Evolutionary conservation across 495 filamentous ascomycete species (phyloP).

Genomic region (Daldinia childiae): DNA sequence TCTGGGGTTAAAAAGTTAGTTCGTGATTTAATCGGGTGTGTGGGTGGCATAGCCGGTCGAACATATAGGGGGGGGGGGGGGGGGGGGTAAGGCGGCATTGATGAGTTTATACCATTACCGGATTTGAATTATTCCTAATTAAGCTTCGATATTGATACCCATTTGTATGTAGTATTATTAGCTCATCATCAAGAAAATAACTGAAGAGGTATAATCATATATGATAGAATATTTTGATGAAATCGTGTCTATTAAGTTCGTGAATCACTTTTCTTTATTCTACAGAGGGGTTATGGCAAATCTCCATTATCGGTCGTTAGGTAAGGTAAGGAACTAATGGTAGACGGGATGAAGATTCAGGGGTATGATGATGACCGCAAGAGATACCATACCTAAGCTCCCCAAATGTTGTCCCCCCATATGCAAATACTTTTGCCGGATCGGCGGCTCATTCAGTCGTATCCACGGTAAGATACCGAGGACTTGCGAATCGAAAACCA

Average conservation of each 20-base stretch:
- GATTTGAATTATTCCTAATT: background rate
- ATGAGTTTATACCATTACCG: background rate
- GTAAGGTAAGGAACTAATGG: constrained; percentile 9
- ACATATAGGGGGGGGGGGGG: too few species aligned
- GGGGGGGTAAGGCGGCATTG: background rate
- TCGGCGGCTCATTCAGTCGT: constrained; percentile 17
- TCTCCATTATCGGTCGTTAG: constrained; percentile 22
- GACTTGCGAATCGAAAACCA: constrained; percentile 28
- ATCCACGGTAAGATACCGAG: constrained; percentile 15
- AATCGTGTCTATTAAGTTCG: constrained; percentile 26
- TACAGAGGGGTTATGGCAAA: constrained; percentile 24
- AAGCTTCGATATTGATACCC: background rate
- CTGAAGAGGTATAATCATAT: background rate
- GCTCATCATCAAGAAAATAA: background rate
- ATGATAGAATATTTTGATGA: background rate
- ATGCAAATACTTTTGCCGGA: constrained; percentile 16
- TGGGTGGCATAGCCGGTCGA: background rate
- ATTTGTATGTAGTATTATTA: background rate
- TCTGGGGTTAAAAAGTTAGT: background rate
- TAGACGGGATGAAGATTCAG: constrained; percentile 16
- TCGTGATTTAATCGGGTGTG: background rate
- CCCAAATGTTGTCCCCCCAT: constrained; percentile 8
- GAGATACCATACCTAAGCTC: constrained; percentile 27
- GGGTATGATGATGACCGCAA: constrained; percentile 16
- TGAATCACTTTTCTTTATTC: constrained; percentile 38